phyloP scores from a whole-genome alignment of 1,284 basidiomycete genomes.

The Ganoderma meredithae region DNA sequence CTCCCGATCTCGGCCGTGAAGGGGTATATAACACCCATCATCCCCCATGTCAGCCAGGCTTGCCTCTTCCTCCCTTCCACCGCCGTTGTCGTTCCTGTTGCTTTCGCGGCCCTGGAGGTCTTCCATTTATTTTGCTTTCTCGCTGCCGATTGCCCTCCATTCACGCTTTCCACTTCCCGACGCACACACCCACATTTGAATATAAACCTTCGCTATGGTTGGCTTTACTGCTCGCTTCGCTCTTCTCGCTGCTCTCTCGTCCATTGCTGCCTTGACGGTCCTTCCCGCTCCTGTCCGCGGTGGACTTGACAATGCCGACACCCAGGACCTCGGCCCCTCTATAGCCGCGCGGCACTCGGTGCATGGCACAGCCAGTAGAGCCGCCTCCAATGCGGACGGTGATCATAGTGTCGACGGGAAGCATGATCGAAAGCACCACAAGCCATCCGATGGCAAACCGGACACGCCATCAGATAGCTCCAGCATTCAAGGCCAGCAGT shows the following conservation, averaged over 20 bases:
- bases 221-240: slow-evolving; percentile 53
- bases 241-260: slow-evolving; percentile 52
- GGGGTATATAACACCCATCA: slow-evolving; percentile 32
- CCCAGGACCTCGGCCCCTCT: slow-evolving; percentile 13
- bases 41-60: slow-evolving; percentile 24
- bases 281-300: slow-evolving; percentile 44
- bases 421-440: not conserved
- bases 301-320: slow-evolving; percentile 45
- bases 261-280: slow-evolving; percentile 49
- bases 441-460: slow-evolving; percentile 7
- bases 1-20: slow-evolving; percentile 9
- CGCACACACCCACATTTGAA: slow-evolving; percentile 13
- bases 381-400: not conserved
- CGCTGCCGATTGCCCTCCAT: slow-evolving; percentile 35
- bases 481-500: slow-evolving; percentile 11
- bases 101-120: slow-evolving; percentile 41
- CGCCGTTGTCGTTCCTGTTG: slow-evolving; percentile 31
- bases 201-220: slow-evolving; percentile 49
- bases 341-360: slow-evolving; percentile 28
- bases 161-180: slow-evolving; percentile 18
- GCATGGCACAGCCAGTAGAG: slow-evolving; percentile 1
- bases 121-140: slow-evolving; percentile 32
- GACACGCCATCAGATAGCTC: not conserved
- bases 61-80: slow-evolving; percentile 29
- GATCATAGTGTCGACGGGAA: not conserved